Evolutionary conservation across 805 yeast species (phyloP).

Genomic region (Suhomyces kilbournensis): DNA sequence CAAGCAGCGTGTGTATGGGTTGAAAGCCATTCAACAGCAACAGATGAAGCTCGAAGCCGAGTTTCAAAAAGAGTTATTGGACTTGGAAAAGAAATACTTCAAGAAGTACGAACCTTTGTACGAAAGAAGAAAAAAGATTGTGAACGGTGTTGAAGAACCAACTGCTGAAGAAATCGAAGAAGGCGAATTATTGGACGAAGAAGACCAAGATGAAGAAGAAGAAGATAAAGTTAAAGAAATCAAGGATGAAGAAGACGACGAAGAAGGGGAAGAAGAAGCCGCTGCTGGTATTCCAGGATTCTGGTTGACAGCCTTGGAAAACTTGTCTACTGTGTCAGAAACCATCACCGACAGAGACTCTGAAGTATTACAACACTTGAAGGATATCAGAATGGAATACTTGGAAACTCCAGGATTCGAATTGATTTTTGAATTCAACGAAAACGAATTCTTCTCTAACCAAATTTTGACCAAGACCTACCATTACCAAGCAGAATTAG

Average conservation of each 20-base stretch:
- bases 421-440: conserved; percentile 74
- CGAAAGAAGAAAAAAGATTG: conserved; percentile 65
- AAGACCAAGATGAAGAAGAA: conserved; percentile 28
- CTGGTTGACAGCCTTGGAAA: conserved; percentile 95
- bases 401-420: conserved; percentile 84
- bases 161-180: conserved; percentile 70
- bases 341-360: conserved; percentile 87
- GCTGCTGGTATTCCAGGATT: conserved; percentile 84
- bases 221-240: conserved; percentile 35
- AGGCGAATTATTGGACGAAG: conserved; percentile 71
- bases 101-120: conserved; percentile 73
- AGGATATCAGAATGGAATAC: conserved; percentile 75
- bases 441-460: conserved; percentile 77
- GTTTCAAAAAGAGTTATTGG: conserved; percentile 84
- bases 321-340: conserved; percentile 75
- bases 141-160: conserved; percentile 75
- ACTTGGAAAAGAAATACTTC: conserved; percentile 77
- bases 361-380: conserved; percentile 69
- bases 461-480: conserved; percentile 76
- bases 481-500: conserved; percentile 89
- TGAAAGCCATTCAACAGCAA: conserved; percentile 76
- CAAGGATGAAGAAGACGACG: conserved; percentile 42
- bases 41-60: conserved; percentile 85
- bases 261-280: conserved; percentile 41
- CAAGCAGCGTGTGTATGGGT: conserved; percentile 72